Evolutionary conservation across 768 basidiomycete species (phyloP).

Genomic region (Agaricus blazei): DNA sequence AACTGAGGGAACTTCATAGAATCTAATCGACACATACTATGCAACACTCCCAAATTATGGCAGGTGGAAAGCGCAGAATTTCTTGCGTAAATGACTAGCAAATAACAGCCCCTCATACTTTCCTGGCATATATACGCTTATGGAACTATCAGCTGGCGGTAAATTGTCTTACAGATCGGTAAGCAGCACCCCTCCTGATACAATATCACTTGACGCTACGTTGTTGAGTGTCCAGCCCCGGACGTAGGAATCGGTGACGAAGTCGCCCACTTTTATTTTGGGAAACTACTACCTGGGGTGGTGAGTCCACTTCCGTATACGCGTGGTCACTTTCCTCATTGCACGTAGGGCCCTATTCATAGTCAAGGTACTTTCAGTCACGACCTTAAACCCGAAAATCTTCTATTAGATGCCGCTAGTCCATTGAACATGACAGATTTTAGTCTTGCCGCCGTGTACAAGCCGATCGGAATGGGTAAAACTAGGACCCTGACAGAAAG

Average conservation of each 20-base stretch:
- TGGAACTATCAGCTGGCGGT: slow-evolving; percentile 90
- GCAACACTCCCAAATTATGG: too few species aligned
- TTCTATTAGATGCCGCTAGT: slow-evolving; percentile 80
- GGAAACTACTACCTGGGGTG: slow-evolving; percentile 79
- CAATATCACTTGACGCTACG: not conserved
- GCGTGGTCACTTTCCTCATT: not conserved
- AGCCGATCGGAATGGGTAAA: slow-evolving; percentile 74
- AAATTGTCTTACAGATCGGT: slow-evolving; percentile 99
- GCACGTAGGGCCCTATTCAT: slow-evolving; percentile 73
- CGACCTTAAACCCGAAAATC: slow-evolving; percentile 95
- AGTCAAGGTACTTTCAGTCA: slow-evolving; percentile 89
- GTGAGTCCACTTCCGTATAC: slow-evolving; percentile 34
- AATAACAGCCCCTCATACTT: slow-evolving; percentile 37
- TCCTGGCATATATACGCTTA: slow-evolving; percentile 86
- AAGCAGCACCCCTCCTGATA: slow-evolving; percentile 18
- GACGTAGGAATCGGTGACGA: slow-evolving; percentile 86
- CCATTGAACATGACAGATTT: slow-evolving; percentile 94
- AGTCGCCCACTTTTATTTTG: slow-evolving; percentile 87
- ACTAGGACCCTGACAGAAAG: slow-evolving; percentile 72
- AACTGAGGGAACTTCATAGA: too few species aligned
- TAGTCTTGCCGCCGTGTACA: slow-evolving; percentile 87
- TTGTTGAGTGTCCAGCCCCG: slow-evolving; percentile 52
- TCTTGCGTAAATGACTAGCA: too few species aligned
- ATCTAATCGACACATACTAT: too few species aligned
- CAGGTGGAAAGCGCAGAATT: too few species aligned